Percentiles rank a stretch among this genome's conserved stretches.
phyloP scores from a whole-genome alignment of 495 filamentous ascomycete species.

The Penicillium parvum region DNA sequence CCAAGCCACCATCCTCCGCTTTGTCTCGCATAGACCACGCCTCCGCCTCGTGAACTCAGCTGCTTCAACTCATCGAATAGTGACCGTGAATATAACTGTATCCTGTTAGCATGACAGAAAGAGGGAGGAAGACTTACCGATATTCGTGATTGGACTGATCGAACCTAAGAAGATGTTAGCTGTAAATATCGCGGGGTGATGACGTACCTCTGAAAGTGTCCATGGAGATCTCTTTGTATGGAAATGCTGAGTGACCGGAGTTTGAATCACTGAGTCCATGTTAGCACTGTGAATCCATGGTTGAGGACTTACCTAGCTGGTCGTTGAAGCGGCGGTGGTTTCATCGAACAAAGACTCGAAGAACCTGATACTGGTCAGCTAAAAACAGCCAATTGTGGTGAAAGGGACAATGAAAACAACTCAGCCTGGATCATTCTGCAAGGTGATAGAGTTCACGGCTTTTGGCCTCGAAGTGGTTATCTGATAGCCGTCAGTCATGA shows the following conservation, averaged over 20 bases:
- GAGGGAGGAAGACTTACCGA: not conserved
- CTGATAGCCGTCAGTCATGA: not conserved
- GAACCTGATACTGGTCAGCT: not conserved
- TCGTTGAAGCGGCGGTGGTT: too few species aligned
- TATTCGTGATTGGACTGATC: too few species aligned
- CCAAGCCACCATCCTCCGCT: constrained; percentile 12
- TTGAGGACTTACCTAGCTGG: not conserved
- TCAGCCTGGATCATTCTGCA: not conserved
- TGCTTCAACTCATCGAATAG: too few species aligned
- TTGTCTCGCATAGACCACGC: too few species aligned
- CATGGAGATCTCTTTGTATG: not conserved
- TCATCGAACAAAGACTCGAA: constrained; percentile 2
- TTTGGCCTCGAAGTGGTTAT: too few species aligned
- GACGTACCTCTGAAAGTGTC: too few species aligned
- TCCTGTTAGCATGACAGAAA: not conserved
- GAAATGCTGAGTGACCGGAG: not conserved
- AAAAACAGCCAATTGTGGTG: not conserved
- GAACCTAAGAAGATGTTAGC: too few species aligned
- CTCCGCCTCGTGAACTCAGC: too few species aligned
- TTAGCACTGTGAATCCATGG: not conserved
- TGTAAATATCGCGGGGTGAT: too few species aligned
- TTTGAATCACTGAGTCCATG: not conserved
- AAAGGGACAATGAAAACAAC: not conserved
- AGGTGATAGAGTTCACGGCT: too few species aligned
- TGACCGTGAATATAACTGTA: too few species aligned